Base-by-base conservation (phyloP, 768 basidiomycete species). In the Suillus tomentosus region DNA sequence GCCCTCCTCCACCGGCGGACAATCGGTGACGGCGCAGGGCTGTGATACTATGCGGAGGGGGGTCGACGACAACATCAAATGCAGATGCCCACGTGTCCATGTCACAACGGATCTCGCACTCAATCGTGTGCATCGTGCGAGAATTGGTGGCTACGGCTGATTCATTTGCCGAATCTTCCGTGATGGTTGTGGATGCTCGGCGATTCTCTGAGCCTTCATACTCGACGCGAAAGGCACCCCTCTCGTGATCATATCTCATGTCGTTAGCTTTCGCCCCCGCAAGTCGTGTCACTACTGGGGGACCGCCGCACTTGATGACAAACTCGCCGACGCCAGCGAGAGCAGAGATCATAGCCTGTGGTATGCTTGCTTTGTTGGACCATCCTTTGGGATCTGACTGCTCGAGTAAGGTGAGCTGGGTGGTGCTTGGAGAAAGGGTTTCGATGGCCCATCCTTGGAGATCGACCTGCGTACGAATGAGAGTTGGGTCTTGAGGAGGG, bases 361-460 rank as follows among this genome's bases (percentile, higher is more conserved):
- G 96, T 59, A 96, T 95, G 14, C 92, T 92, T 14, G 74, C 76
- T 76, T 98, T 99, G 78, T 93, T 95, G 6, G 94, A 88, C 96
- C 96, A 98, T 54, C 95, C 95, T 76, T 96, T 94, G 7, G 95
- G 95, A 74, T 99, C 96, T 13, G 94, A 95, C 76, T 99, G 97
- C 71, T 99, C 96, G 5, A 99, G 84, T 1, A 99, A 80, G 0
- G 95, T 97, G 65, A 99, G 87, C 13, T 92, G 86, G 0, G 96
- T 97, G 2, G 97, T 99, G 3, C 88, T 98, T 0, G 96, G 97
- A 1, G 96, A 98, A 10, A 99, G 81, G 0, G 92, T 85, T 76
- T 99, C 96, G 69, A 99, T 95, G 1, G 96, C 93, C 93, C 96
- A 99, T 55, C 96, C 97, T 78, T 95, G 95, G n/a, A 99, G 81